Conservation (phyloP, 208 protist species). For the Tritrichomonas musculus region DNA sequence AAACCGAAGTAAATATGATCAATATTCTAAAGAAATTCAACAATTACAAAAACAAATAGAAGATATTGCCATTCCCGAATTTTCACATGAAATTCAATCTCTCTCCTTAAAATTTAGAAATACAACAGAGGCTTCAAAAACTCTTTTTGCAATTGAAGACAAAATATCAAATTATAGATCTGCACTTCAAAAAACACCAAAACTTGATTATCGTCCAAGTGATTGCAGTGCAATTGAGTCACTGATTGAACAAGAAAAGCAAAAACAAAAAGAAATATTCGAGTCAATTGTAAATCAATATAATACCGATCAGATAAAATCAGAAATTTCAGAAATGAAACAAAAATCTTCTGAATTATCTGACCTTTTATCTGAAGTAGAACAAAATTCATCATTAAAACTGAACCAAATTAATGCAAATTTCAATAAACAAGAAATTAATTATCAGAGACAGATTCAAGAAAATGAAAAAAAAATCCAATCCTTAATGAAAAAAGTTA, state of each 20-base stretch:
- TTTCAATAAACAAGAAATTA: no score
- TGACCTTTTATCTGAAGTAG: no score
- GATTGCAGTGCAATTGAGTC: neutral
- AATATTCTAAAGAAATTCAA: neutral
- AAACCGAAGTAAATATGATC: neutral
- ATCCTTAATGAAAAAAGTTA: no score
- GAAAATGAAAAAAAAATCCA: no score
- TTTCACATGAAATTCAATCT: neutral
- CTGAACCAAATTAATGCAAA: no score
- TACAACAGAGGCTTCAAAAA: neutral
- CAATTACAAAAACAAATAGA: neutral
- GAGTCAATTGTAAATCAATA: neutral
- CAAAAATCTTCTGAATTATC: no score
- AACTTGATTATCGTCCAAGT: neutral
- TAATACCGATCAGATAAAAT: neutral
- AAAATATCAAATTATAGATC: neutral
- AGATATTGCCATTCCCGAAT: neutral
- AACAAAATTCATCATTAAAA: no score
- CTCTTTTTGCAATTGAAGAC: neutral
- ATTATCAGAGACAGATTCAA: no score
- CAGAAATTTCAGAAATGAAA: neutral
- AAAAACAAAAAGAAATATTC: neutral
- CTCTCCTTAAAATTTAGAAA: neutral
- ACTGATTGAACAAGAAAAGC: neutral
- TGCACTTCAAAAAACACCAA: neutral